Base-by-base conservation (phyloP, 2,329 filamentous ascomycete genomes). In the Allantophomopsis lycopodina region DNA sequence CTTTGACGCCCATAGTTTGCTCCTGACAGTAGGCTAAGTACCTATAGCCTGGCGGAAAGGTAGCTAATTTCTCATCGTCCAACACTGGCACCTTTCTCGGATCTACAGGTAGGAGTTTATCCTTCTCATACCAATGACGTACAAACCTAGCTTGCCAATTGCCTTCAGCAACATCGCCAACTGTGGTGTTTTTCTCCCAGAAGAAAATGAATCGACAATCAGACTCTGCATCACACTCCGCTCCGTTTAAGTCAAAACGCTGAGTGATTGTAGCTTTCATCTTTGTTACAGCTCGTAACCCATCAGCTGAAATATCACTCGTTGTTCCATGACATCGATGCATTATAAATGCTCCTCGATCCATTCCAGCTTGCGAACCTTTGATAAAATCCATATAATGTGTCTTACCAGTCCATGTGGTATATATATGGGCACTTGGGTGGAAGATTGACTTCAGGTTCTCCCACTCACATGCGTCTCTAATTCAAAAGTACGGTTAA, bases 201-300 rank as follows among this genome's bases (percentile, higher is more conserved):
- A 65, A 65, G 50, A 66, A 65, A 35, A 52, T 59, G 45, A 68
- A 66, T 1, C 61, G 58, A 43, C 65, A 68, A 42, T 69, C 66
- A 1, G 54, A 55, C 38, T 69, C 65, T 0, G 59, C 64, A 39
- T 69, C 65, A 5, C 64, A 58, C 43, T 65, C 63, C 12, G 47
- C 50, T 0, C 54, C 59, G 15, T 63, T 59, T 2, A 67, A 48
- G 1, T 49, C 46, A 42, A 69, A 68, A 4, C 66, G 58, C 42
- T 69, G 66, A 0, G 66, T 68, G 41, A 68, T 68, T 3, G 60
- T 68, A 0, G 65, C 64, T 44, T 69, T 69, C 58, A 69, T 60
- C 50, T 69, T 69, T 7, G 62, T 66, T 0, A 68, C 60, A 0
- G 64, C 65, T 1, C 62, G 58, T 1, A 42, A 54, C 1, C 44